Base-by-base conservation (phyloP, 2,329 filamentous ascomycete genomes). In the Cercospora sp. region DNA sequence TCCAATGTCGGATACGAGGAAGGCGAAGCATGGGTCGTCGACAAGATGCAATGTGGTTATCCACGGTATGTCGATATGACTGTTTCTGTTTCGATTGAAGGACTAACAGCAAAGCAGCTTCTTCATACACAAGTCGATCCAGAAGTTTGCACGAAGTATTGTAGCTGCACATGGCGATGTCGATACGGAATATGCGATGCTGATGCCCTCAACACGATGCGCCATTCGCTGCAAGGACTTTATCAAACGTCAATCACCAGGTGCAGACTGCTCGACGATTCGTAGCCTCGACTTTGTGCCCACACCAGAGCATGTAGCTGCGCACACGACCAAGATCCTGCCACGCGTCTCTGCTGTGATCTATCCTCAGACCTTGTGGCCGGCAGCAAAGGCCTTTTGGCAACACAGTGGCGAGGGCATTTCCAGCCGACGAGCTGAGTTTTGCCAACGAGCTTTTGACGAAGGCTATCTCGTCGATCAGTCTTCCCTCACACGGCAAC, bases 1-100 rank as follows among this genome's bases (percentile, higher is more conserved):
- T 85, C 93, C 72, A 98, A 97, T 75, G 85, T 99, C 45, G 94
- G 89, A 48, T 99, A 99, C 77, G 95, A 99, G 79, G 93, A 99
- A 80, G 94, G 93, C 61, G 87, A 96, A 78, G 84, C 89, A 66
- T 95, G 92, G 90, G 92, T 99, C n/a, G 72, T 95, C 18, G 87
- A 86, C 70, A 90, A 89, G 77, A 91, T 99, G 93, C 86, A 88
- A 72, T 96, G 91, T 55, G 95, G 95, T 40, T 99, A 99, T 80
- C 95, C 95, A 69, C 88, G 91, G 90, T 92, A 80, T 67, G 80
- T 59, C 18, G 16, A 26, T 26, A 8, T 57, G 9, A 10, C 4
- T 31, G n/a, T 18, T 23, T 28, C 66, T 23, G 10, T 10, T 48
- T 9, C 5, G 8, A 16, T 20, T 12, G 5, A 6, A 20, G 6